These are phyloP conservation scores for Ormosia emarginata DNA, from an alignment of 306 rosid species.

Conservation along the genomic window DNA sequence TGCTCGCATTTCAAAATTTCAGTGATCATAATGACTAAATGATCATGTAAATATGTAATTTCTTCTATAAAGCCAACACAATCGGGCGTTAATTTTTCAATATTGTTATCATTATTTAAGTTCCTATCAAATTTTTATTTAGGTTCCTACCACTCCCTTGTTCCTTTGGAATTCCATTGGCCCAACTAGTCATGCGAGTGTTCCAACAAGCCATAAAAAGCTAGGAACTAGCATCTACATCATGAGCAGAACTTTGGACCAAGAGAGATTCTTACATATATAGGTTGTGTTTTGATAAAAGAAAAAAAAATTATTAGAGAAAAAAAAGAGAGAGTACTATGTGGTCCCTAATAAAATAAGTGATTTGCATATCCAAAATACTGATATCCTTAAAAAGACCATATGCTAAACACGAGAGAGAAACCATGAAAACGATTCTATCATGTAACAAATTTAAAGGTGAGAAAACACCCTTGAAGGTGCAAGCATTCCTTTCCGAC, in stretches of 20 bases:
- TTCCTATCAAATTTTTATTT: not conserved
- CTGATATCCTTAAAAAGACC: too few species aligned
- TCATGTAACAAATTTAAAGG: too few species aligned
- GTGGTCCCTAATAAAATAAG: too few species aligned
- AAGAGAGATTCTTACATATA: not conserved
- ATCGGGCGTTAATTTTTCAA: slow-evolving; percentile 10
- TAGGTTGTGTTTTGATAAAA: not conserved
- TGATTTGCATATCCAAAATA: too few species aligned
- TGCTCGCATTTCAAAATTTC: slow-evolving; percentile 10
- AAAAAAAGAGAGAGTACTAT: too few species aligned
- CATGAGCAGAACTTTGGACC: too few species aligned
- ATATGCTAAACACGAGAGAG: too few species aligned
- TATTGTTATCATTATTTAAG: not conserved
- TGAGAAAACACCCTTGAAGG: too few species aligned
- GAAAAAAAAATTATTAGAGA: too few species aligned
- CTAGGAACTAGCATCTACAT: not conserved
- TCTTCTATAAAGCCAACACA: not conserved
- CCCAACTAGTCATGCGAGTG: not conserved
- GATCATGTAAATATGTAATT: slow-evolving; percentile 15
- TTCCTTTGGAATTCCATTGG: not conserved
- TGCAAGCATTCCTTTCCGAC: too few species aligned
- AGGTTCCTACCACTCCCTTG: not conserved
- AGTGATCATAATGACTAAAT: slow-evolving; percentile 23
- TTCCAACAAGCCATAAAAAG: not conserved
- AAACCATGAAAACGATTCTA: too few species aligned